Evolutionary conservation across 345 rosid genomes (phyloP).

Genomic region (Streptanthus diversifolius): DNA sequence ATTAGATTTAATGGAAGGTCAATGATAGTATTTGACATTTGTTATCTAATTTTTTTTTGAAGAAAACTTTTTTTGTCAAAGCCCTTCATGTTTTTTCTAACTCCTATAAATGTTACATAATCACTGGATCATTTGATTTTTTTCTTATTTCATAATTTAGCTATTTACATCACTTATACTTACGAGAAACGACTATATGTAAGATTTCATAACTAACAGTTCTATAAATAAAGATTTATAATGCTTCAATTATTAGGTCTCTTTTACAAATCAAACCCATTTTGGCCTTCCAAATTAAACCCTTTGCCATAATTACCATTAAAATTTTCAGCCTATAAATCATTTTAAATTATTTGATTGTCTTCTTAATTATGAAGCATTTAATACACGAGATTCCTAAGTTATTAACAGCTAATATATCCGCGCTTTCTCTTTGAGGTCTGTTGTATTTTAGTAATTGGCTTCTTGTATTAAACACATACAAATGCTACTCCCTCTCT

Average conservation of each 20-base stretch:
- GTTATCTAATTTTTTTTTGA: neutral
- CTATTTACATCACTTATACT: neutral
- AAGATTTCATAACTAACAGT: neutral
- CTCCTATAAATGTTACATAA: neutral
- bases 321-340: neutral
- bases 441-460: conserved; percentile 26
- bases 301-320: neutral
- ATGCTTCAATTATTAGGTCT: neutral
- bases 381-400: conserved; percentile 12
- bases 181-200: neutral
- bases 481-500: no score
- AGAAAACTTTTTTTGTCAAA: neutral
- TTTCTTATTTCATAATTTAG: neutral
- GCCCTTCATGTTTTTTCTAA: neutral
- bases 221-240: neutral
- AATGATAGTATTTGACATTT: conserved; percentile 27
- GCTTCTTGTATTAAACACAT: conserved; percentile 7
- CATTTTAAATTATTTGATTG: conserved; percentile 4
- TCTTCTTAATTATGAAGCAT: conserved; percentile 18
- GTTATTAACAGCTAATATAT: conserved; percentile 20
- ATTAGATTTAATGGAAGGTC: conserved; percentile 25
- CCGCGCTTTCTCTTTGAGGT: neutral
- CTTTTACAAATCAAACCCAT: neutral
- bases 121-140: neutral
- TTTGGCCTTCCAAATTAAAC: conserved; percentile 6